A percentile compares a stretch with the other conserved stretches of the same genome.
Evolutionary conservation across 306 rosid genomes (phyloP).

Genomic region (Pterocarpus macrocarpus): DNA sequence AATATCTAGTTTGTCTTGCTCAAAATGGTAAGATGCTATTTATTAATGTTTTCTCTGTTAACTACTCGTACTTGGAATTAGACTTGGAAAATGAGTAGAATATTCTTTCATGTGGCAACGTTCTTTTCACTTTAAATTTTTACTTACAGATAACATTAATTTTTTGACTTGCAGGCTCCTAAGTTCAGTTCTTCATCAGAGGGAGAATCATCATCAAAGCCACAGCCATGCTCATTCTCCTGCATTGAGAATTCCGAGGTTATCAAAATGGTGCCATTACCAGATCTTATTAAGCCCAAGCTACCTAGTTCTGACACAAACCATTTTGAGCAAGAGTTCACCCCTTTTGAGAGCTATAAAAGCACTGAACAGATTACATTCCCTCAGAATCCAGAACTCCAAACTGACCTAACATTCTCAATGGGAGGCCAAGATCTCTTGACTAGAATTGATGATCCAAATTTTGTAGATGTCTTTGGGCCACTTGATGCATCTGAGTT

Average conservation of each 20-base stretch:
- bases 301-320: slow-evolving; percentile 41
- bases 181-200: slow-evolving; percentile 69
- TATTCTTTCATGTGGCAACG: background rate
- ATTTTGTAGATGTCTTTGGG: slow-evolving; percentile 53
- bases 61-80: background rate
- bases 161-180: slow-evolving; percentile 54
- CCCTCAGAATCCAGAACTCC: slow-evolving; percentile 54
- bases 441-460: slow-evolving; percentile 54
- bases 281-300: slow-evolving; percentile 62
- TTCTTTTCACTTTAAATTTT: background rate
- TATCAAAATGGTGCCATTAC: slow-evolving; percentile 65
- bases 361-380: slow-evolving; percentile 49
- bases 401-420: slow-evolving; percentile 58
- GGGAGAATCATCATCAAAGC: slow-evolving; percentile 65
- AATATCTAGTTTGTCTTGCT: background rate
- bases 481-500: slow-evolving; percentile 56
- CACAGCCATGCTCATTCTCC: slow-evolving; percentile 52
- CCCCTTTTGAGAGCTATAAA: slow-evolving; percentile 46
- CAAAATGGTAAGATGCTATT: background rate
- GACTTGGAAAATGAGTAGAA: slow-evolving; percentile 5
- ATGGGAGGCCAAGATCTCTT: slow-evolving; percentile 58
- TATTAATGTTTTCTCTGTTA: background rate
- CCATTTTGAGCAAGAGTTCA: slow-evolving; percentile 51
- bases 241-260: slow-evolving; percentile 48
- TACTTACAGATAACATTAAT: background rate